Evolutionary conservation across 108 stramenopile species (phyloP).

Genomic region (Fistulifera pelliculosa): DNA sequence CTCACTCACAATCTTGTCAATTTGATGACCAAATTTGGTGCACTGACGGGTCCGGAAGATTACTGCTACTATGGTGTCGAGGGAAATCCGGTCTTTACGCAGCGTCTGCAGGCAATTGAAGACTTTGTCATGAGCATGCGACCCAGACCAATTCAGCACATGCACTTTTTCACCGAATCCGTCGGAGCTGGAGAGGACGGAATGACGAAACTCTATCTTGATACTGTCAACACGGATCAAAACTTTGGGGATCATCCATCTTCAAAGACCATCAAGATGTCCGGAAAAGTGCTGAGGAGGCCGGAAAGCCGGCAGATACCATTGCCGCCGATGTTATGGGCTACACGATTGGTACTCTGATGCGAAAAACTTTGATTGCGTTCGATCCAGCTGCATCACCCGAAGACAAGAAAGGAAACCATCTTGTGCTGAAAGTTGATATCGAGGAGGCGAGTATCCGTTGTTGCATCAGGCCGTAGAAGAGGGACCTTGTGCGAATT

Average conservation of each 20-base stretch:
- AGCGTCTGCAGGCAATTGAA: slow-evolving; percentile 24
- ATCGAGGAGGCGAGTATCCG: slow-evolving; percentile 42
- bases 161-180: slow-evolving; percentile 37
- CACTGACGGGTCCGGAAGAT: slow-evolving; percentile 9
- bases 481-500: slow-evolving; percentile 26
- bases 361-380: slow-evolving; percentile 8
- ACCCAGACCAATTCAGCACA: slow-evolving; percentile 25
- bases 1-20: slow-evolving; percentile 3
- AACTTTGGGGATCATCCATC: slow-evolving; percentile 39
- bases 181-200: slow-evolving; percentile 32
- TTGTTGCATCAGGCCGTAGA: slow-evolving; percentile 23
- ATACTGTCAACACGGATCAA: slow-evolving; percentile 15
- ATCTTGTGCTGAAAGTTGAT: slow-evolving; percentile 40
- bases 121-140: slow-evolving; percentile 22
- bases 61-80: slow-evolving; percentile 39
- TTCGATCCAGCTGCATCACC: slow-evolving; percentile 11
- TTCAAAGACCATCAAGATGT: slow-evolving; percentile 31
- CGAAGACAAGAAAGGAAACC: slow-evolving; percentile 19
- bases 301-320: slow-evolving; percentile 7
- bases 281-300: slow-evolving; percentile 16
- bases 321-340: slow-evolving; percentile 26
- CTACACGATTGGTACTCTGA: slow-evolving; percentile 18
- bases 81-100: slow-evolving; percentile 37
- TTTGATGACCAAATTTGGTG: slow-evolving; percentile 5
- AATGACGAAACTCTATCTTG: slow-evolving; percentile 30